A percentile compares a stretch with the other conserved stretches of the same genome.
Conservation (phyloP, 1,284 basidiomycete genomes). For the Takashimella tepidaria region DNA sequence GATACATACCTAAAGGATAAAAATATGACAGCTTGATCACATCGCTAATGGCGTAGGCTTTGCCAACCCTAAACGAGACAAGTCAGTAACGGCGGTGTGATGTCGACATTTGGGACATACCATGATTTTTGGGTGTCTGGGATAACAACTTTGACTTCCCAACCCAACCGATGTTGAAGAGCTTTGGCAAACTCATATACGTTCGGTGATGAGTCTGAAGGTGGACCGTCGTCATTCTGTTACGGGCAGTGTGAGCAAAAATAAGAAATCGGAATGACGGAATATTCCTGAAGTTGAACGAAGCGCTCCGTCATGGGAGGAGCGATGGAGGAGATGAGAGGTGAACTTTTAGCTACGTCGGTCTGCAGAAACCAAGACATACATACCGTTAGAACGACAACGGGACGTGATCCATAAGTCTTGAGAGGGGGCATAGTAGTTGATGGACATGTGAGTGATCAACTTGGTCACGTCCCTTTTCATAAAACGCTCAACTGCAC, state of each 20-base stretch:
- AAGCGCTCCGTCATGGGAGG: too few relatives aligned
- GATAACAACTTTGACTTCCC: slow-evolving; percentile 83
- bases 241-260: too few relatives aligned
- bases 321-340: too few relatives aligned
- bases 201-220: slow-evolving; percentile 67
- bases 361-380: too few relatives aligned
- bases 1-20: slow-evolving; percentile 63
- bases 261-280: too few relatives aligned
- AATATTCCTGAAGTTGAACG: too few relatives aligned
- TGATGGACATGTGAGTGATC: too few relatives aligned
- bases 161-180: slow-evolving; percentile 63
- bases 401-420: slow-evolving; percentile 32
- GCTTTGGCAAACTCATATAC: slow-evolving; percentile 70
- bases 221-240: slow-evolving; percentile 75
- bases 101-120: slow-evolving; percentile 38
- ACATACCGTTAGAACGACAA: slow-evolving; percentile 41
- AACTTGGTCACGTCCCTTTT: too few relatives aligned
- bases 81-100: slow-evolving; percentile 1
- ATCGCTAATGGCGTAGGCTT: slow-evolving; percentile 78
- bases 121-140: slow-evolving; percentile 85
- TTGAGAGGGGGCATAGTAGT: slow-evolving; percentile 26
- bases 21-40: slow-evolving; percentile 70
- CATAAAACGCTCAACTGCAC: too few relatives aligned
- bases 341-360: neutral
- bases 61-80: slow-evolving; percentile 53